Percentiles rank a stretch among this genome's conserved stretches.
Evolutionary conservation across 768 basidiomycete species (phyloP).

Genomic region (Lentinula sp.): DNA sequence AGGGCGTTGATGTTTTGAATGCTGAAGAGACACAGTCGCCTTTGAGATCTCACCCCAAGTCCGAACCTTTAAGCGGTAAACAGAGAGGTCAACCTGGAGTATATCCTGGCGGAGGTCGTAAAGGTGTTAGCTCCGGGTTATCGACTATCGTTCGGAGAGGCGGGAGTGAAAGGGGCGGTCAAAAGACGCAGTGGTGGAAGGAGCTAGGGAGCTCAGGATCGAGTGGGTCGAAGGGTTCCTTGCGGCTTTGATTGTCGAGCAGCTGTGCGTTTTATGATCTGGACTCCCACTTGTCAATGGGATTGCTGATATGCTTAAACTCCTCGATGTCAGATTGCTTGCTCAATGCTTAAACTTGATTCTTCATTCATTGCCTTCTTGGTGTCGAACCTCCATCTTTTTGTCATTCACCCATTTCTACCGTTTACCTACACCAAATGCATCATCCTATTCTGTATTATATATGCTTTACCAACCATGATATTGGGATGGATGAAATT

Average conservation of each 20-base stretch:
- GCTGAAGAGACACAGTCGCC: not conserved
- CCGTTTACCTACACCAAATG: too few relatives aligned
- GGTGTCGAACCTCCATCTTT: too few relatives aligned
- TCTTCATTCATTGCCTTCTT: too few relatives aligned
- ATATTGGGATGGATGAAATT: too few relatives aligned
- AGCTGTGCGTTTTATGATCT: too few relatives aligned
- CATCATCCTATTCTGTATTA: too few relatives aligned
- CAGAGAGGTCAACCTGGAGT: constrained; percentile 12
- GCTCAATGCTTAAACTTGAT: too few relatives aligned
- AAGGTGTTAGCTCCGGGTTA: constrained; percentile 60
- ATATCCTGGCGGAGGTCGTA: constrained; percentile 49
- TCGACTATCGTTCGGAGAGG: constrained; percentile 34
- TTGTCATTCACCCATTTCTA: too few relatives aligned
- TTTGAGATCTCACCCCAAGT: not conserved
- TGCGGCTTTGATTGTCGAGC: constrained; percentile 4
- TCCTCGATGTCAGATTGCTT: too few relatives aligned
- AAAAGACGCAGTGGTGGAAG: constrained; percentile 41
- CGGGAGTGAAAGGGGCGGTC: constrained; percentile 7
- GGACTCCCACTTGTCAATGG: too few relatives aligned
- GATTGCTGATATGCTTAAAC: too few relatives aligned
- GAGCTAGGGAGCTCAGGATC: constrained; percentile 18
- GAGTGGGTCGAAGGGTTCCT: constrained; percentile 15
- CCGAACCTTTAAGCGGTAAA: constrained; percentile 4
- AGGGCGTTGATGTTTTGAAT: constrained; percentile 10
- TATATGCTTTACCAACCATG: too few relatives aligned